Evolutionary conservation across 495 filamentous ascomycete species (phyloP), one percentile per base, ranked within the genome.

Genomic region (Penicillium tannophilum): DNA sequence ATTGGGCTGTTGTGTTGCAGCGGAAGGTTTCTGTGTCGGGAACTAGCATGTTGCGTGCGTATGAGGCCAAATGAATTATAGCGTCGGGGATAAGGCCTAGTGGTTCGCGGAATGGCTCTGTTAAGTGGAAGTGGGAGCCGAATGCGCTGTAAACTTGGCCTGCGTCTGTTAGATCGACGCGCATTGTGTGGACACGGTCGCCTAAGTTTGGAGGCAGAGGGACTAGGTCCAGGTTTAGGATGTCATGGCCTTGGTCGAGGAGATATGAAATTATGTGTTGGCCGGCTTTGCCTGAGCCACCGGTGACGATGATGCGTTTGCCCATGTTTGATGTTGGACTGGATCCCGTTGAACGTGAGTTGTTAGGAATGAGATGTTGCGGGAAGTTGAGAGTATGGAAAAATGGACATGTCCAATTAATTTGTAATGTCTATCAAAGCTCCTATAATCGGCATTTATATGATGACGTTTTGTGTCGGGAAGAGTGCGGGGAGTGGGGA

Each of bases 31-130:
- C 84, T 30, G 77, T 80, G 63, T 88, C 85, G 1, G 85, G 84
- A 6, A 83, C 81, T 6, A 86, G 72, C 80, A 86, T 81, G 65
- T 85, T 85, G 42, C 84, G 75, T 0, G 85, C 77, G 62, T 82
- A 82, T 4, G 82, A 83, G 6, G 83, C 85, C 23, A 87, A 81
- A 62, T 88, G 84, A 48, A 87, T 85, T 11, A 88, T 79, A 0
- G 79, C 84, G 64, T 85, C 83, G 0, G 84, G 83, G 14, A 80
- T 4, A 50, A 68, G 17, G 72, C 72, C 39, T 64, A 68, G 43
- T 53, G 65, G 56, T 63, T 76, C 49, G 49, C 66, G 50, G 73
- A 77, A 73, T 75, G 84, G 73, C 35, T 80, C 74, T 30, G 74
- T 62, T 51, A 82, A 73, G 63, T 79, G 72, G 70, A 84, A 87